Base-by-base conservation (phyloP, 306 rosid genomes). In the Quercus alba region DNA sequence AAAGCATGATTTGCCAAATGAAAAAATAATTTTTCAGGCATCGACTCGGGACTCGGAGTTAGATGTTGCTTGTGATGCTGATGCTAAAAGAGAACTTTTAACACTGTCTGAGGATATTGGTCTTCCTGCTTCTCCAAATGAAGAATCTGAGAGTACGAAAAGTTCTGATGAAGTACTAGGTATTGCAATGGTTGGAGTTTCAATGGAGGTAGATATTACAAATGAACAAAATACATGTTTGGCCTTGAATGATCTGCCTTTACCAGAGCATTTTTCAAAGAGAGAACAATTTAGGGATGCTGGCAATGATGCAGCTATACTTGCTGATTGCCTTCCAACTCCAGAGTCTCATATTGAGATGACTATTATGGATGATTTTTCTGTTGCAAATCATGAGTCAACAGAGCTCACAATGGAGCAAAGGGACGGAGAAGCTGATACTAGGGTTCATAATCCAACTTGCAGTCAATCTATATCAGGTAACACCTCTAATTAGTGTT, bases 381-480 rank as follows among this genome's bases (percentile, higher is more conserved):
- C 81, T 13, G 78, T 57, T 81, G 80, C 80, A 59, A 75, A 62
- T 46, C 72, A 25, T 7, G 38, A 55, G 35, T 56, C 76, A 26
- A 51, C 74, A n/a, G 88, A 86, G 55, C 82, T 64, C 77, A 76
- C 33, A 21, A 71, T 79, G 87, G 90, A 90, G 76, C 71, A 84
- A 74, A 76, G 67, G 57, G 57, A 68, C 8, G 91, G 55, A 77
- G 78, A 79, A 70, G 78, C 61, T 75, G 82, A 81, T 75, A 52
- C 74, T 38, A 75, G 55, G 64, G 70, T 72, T 67, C 79, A 73
- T 56, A 82, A 82, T 67, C 71, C 35, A 21, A 59, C 80, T 67
- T 17, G 61, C 7, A 77, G 78, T 85, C 85, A 74, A 57, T 77
- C 86, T 78, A 56, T 61, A 62, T 74, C 88, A 84, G 97, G 93